A percentile compares a stretch with the other conserved stretches of the same genome.
Conservation (phyloP, 768 basidiomycete genomes). For the Russula vinacea region DNA sequence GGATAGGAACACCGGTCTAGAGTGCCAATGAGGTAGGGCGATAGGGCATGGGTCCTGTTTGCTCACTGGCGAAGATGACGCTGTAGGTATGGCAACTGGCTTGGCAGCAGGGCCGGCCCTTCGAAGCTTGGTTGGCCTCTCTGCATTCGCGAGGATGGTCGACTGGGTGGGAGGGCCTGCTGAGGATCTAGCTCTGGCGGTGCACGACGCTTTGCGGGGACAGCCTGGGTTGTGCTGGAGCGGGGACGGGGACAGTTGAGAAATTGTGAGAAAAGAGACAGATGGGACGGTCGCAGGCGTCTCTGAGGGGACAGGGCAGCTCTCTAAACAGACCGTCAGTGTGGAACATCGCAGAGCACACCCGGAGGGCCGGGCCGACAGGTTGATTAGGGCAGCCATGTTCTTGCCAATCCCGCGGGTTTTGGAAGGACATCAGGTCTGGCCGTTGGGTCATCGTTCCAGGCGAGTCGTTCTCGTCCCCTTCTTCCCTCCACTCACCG, state of each 20-base stretch:
- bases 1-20: constrained; percentile 60
- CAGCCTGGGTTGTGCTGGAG: constrained; percentile 31
- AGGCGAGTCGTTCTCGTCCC: constrained; percentile 42
- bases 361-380: not conserved
- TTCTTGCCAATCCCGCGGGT: constrained; percentile 35
- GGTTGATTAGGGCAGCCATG: constrained; percentile 41
- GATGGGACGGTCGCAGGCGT: constrained; percentile 46
- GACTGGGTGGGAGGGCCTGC: constrained; percentile 10
- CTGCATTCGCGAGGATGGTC: constrained; percentile 37
- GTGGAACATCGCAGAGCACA: constrained; percentile 54
- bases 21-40: not conserved
- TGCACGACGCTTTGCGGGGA: constrained; percentile 54
- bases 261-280: constrained; percentile 68
- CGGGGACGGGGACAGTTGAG: constrained; percentile 37
- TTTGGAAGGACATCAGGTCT: constrained; percentile 52
- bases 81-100: constrained; percentile 44
- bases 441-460: constrained; percentile 75
- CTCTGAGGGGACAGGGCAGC: constrained; percentile 55
- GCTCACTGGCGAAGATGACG: constrained; percentile 37
- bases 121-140: constrained; percentile 57
- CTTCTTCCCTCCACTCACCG: not conserved
- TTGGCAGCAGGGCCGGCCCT: constrained; percentile 47
- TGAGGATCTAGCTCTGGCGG: not conserved
- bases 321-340: constrained; percentile 53
- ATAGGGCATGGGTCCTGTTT: not conserved